Conservation (phyloP, 352 stramenopile species). For the Phytopythium aichiense region DNA sequence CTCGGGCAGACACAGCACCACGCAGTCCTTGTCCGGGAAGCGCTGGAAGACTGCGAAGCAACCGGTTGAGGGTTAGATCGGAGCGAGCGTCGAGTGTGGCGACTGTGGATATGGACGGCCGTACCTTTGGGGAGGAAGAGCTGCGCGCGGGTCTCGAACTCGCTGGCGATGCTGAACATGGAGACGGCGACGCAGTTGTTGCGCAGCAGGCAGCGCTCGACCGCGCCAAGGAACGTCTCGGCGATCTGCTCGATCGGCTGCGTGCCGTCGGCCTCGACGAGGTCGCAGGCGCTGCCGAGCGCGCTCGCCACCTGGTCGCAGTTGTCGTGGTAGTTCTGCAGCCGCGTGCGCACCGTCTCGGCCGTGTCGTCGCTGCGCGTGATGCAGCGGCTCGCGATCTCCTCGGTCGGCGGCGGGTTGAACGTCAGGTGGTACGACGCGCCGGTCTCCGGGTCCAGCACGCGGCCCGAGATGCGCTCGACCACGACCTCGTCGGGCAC, state of each 20-base stretch:
- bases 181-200: slow-evolving; percentile 58
- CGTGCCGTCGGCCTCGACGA: slow-evolving; percentile 47
- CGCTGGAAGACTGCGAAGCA: slow-evolving; percentile 39
- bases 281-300: slow-evolving; percentile 37
- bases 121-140: slow-evolving; percentile 59
- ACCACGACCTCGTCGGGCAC: slow-evolving; percentile 94
- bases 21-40: slow-evolving; percentile 54
- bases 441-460: slow-evolving; percentile 89
- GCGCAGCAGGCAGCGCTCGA: slow-evolving; percentile 48
- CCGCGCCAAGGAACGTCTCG: slow-evolving; percentile 40
- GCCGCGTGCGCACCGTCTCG: slow-evolving; percentile 84
- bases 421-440: slow-evolving; percentile 91
- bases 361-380: slow-evolving; percentile 85
- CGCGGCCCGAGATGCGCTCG: slow-evolving; percentile 89
- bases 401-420: slow-evolving; percentile 60
- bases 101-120: not conserved
- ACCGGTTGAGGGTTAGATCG: not conserved
- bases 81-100: not conserved
- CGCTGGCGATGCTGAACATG: slow-evolving; percentile 42
- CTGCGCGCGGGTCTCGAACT: slow-evolving; percentile 34
- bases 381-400: slow-evolving; percentile 60
- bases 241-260: slow-evolving; percentile 48
- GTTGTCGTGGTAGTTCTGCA: slow-evolving; percentile 83
- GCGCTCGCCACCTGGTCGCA: slow-evolving; percentile 38
- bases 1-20: slow-evolving; percentile 49